Evolutionary conservation across 805 yeast genomes (phyloP).

Genomic region (Brettanomyces anomalus): DNA sequence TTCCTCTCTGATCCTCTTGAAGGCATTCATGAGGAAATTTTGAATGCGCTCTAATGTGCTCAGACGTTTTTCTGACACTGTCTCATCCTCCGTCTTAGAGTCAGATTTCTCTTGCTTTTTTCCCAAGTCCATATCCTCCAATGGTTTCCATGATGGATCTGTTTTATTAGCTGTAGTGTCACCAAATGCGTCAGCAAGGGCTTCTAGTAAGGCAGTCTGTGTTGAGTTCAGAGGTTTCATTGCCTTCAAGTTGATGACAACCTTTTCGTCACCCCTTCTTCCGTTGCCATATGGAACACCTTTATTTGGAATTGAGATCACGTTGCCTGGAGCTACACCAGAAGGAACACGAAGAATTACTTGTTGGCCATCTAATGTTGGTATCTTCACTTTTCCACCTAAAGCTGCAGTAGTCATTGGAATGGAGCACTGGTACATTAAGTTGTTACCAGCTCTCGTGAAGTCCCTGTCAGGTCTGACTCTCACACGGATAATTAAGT

Average conservation of each 20-base stretch:
- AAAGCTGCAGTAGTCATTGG: slow-evolving; percentile 94
- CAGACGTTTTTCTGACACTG: slow-evolving; percentile 31
- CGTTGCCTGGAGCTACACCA: slow-evolving; percentile 74
- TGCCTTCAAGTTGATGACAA: slow-evolving; percentile 62
- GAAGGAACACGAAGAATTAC: slow-evolving; percentile 73
- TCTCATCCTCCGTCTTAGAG: slow-evolving; percentile 19
- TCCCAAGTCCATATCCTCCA: slow-evolving; percentile 16
- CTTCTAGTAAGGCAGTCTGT: slow-evolving; percentile 84
- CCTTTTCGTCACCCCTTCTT: slow-evolving; percentile 73
- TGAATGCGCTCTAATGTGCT: slow-evolving; percentile 40
- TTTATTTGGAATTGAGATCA: slow-evolving; percentile 68
- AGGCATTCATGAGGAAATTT: slow-evolving; percentile 47
- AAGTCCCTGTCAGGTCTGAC: slow-evolving; percentile 71
- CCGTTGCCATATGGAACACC: slow-evolving; percentile 67
- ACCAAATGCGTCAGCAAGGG: slow-evolving; percentile 82
- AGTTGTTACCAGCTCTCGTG: slow-evolving; percentile 54
- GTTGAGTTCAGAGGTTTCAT: slow-evolving; percentile 72
- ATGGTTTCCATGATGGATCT: slow-evolving; percentile 38
- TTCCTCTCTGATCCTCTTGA: slow-evolving; percentile 33
- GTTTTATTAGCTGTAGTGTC: slow-evolving; percentile 73
- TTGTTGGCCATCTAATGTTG: slow-evolving; percentile 69
- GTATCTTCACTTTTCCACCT: slow-evolving; percentile 88
- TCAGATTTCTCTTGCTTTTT: not conserved
- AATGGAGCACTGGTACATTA: slow-evolving; percentile 56
- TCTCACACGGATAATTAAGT: slow-evolving; percentile 71